Conservation (phyloP, 345 rosid genomes). For the Heritiera fomes region DNA sequence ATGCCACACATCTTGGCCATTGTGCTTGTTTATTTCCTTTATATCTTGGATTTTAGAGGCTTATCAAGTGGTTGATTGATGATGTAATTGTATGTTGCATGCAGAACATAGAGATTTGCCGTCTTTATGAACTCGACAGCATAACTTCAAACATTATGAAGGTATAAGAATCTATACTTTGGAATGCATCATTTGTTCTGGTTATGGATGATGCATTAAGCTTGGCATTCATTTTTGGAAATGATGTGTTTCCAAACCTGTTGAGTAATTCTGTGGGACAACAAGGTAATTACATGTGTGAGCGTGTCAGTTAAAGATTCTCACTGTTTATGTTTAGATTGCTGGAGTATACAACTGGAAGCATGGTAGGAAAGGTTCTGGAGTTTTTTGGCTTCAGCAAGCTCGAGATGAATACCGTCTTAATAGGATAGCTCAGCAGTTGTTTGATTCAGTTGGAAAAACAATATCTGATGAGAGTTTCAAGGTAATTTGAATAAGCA, state of each 20-base stretch:
- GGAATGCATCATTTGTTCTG: conserved; percentile 11
- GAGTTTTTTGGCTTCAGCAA: conserved; percentile 93
- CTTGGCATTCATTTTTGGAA: neutral
- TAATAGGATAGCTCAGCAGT: conserved; percentile 76
- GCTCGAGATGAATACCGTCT: conserved; percentile 73
- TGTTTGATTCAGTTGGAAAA: conserved; percentile 92
- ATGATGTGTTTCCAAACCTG: neutral
- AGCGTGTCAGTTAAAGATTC: conserved; percentile 7
- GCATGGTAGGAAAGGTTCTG: conserved; percentile 90
- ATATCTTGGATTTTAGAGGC: neutral
- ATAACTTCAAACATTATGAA: conserved; percentile 78
- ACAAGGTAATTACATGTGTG: neutral
- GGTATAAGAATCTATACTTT: conserved; percentile 40
- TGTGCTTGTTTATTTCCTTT: neutral
- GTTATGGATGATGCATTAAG: neutral
- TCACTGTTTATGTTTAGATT: conserved; percentile 45
- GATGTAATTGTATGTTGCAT: conserved; percentile 18
- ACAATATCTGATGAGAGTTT: conserved; percentile 88
- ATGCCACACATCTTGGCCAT: conserved; percentile 9
- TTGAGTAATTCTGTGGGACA: neutral
- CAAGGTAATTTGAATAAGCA: conserved; percentile 49
- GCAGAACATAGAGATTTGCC: conserved; percentile 91
- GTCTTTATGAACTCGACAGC: conserved; percentile 68
- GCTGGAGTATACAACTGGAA: conserved; percentile 94
- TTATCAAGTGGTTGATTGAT: conserved; percentile 19